phyloP scores from a whole-genome alignment of 495 filamentous ascomycete species.

The Annulohypoxylon maeteangense region DNA sequence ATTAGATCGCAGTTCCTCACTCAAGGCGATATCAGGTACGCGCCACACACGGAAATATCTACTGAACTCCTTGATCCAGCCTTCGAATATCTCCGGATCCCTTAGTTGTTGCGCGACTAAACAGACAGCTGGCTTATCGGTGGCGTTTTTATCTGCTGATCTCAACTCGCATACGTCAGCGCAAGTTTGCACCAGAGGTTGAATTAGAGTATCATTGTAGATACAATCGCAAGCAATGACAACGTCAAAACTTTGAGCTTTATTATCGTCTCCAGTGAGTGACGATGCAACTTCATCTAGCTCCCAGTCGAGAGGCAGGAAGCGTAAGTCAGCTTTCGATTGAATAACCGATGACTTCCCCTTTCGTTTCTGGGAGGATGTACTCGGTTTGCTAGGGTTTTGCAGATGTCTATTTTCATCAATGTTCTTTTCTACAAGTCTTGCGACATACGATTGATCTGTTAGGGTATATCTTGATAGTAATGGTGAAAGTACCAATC shows the following conservation, averaged over 20 bases:
- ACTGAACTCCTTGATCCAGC: constrained; percentile 77
- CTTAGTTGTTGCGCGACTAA: constrained; percentile 88
- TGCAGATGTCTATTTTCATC: constrained; percentile 61
- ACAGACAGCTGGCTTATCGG: constrained; percentile 55
- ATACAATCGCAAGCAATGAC: constrained; percentile 89
- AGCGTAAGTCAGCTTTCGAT: constrained; percentile 52
- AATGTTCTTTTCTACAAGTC: constrained; percentile 79
- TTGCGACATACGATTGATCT: constrained; percentile 87
- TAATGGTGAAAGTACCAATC: constrained; percentile 68
- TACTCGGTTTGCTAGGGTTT: constrained; percentile 4
- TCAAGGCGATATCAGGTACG: constrained; percentile 68
- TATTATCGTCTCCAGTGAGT: constrained; percentile 45
- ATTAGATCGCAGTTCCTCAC: constrained; percentile 64
- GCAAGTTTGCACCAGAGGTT: constrained; percentile 85
- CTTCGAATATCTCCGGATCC: constrained; percentile 83
- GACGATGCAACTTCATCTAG: constrained; percentile 56
- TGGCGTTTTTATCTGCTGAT: constrained; percentile 29
- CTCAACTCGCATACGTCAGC: constrained; percentile 76
- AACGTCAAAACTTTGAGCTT: constrained; percentile 62
- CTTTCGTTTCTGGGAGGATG: constrained; percentile 36
- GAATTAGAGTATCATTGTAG: constrained; percentile 86
- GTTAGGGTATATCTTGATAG: constrained; percentile 80
- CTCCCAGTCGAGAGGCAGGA: constrained; percentile 77
- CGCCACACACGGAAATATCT: constrained; percentile 77
- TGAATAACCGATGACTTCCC: constrained; percentile 24